Conservation (phyloP, 2,329 filamentous ascomycete species). For the Fusarium nematophilum region DNA sequence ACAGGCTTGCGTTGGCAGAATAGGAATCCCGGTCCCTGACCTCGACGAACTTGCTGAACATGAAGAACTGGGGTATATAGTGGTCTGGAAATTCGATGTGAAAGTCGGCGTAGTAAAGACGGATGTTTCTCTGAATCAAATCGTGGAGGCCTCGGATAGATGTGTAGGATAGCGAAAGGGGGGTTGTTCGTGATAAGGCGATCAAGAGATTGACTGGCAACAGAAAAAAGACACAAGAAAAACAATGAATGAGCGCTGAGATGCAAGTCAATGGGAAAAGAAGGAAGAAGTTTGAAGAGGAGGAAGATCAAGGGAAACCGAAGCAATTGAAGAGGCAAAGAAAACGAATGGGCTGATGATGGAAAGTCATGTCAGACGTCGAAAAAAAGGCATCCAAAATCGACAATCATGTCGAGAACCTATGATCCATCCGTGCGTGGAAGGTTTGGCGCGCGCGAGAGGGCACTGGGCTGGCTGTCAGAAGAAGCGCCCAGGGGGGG, state of each 20-base stretch:
- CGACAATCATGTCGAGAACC: neutral
- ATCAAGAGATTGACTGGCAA: neutral
- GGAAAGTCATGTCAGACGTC: neutral
- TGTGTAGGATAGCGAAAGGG: slow-evolving; percentile 5
- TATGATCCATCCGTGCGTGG: too few relatives aligned
- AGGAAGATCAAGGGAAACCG: too few relatives aligned
- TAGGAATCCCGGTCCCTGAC: slow-evolving; percentile 29
- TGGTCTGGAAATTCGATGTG: neutral
- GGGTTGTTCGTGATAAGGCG: neutral
- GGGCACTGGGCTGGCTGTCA: neutral
- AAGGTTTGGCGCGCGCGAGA: slow-evolving; percentile 2
- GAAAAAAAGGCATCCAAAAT: slow-evolving; percentile 5
- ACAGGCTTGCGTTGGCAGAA: slow-evolving; percentile 17
- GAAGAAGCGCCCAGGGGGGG: neutral
- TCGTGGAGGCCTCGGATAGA: slow-evolving; percentile 16
- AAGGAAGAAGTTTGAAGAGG: slow-evolving; percentile 14
- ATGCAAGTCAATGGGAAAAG: slow-evolving; percentile 9
- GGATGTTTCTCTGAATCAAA: neutral
- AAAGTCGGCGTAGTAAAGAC: neutral
- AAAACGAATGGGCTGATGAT: neutral
- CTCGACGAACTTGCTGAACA: slow-evolving; percentile 29
- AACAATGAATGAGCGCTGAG: slow-evolving; percentile 17
- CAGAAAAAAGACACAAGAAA: slow-evolving; percentile 6
- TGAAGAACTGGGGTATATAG: slow-evolving; percentile 22
- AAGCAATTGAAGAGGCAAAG: neutral